phyloP scores from a whole-genome alignment of 2,329 filamentous ascomycete species.

The Xenoacremonium recifei region DNA sequence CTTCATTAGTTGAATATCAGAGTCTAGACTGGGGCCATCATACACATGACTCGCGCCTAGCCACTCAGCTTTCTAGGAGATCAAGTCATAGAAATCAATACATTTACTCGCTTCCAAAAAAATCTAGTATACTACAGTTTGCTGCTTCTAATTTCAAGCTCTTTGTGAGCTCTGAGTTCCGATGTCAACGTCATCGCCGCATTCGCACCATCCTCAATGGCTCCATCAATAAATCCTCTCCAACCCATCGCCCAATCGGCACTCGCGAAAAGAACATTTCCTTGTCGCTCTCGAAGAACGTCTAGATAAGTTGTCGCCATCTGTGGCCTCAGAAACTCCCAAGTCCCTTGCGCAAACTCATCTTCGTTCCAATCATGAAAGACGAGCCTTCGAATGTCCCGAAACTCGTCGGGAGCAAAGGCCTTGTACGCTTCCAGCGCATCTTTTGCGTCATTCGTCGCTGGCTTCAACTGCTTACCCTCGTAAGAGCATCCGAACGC shows the following conservation, averaged over 20 bases:
- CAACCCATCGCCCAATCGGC: constrained; percentile 13
- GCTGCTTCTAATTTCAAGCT: no score
- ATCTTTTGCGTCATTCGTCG: constrained; percentile 1
- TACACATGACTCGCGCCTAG: no score
- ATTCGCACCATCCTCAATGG: constrained; percentile 11
- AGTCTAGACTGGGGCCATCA: no score
- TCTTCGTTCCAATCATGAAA: constrained; percentile 15
- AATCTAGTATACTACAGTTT: no score
- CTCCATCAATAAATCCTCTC: constrained; percentile 12
- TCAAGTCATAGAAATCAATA: no score
- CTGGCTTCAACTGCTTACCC: constrained; percentile 7
- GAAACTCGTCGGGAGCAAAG: constrained; percentile 6
- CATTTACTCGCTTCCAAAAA: no score
- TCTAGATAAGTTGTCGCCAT: constrained; percentile 10
- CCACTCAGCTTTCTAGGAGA: no score
- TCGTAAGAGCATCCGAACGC: constrained; percentile 8
- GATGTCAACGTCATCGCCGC: constrained; percentile 9
- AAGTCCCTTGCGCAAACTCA: constrained; percentile 12
- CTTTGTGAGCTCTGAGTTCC: constrained; percentile 6
- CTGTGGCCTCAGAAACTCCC: constrained; percentile 9
- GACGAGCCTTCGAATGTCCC: constrained; percentile 6
- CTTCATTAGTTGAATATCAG: no score
- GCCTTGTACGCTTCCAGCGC: constrained; percentile 3
- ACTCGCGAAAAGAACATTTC: constrained; percentile 10
- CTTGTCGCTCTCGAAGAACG: constrained; percentile 8